These are phyloP conservation scores for Triticum urartu DNA, from an alignment of 176 grass and related monocot genomes.

Conservation along the genomic window DNA sequence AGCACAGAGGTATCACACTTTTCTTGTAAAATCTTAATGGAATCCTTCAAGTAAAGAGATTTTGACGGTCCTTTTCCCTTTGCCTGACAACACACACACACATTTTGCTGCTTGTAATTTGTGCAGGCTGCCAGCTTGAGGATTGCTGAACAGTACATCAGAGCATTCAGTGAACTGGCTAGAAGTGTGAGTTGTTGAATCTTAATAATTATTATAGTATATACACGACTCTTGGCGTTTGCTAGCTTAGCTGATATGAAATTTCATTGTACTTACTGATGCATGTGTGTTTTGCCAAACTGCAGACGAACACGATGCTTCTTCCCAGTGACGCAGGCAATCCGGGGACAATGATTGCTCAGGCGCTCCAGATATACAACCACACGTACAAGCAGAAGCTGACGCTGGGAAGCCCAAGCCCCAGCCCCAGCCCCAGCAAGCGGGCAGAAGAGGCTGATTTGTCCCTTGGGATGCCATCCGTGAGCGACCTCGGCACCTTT, in stretches of 20 bases:
- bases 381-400: conserved; percentile 25
- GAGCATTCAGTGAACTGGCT: conserved; percentile 60
- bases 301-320: conserved; percentile 67
- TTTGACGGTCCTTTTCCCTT: too few species aligned
- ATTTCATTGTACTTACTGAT: neutral
- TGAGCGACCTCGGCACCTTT: neutral
- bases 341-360: conserved; percentile 67
- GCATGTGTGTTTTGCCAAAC: neutral
- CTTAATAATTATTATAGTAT: too few species aligned
- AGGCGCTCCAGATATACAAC: conserved; percentile 71
- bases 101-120: neutral
- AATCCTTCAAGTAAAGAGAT: too few species aligned
- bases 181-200: conserved; percentile 49
- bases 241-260: too few species aligned
- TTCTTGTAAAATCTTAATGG: too few species aligned
- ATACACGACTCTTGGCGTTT: too few species aligned
- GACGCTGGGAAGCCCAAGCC: neutral
- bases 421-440: neutral
- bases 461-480: neutral
- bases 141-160: conserved; percentile 86
- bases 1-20: conserved; percentile 64
- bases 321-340: conserved; percentile 56
- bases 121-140: conserved; percentile 71
- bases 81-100: neutral
- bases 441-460: neutral